Evolutionary conservation across 768 basidiomycete genomes (phyloP), one percentile per base, ranked within the genome.

Genomic region (Rhizopogon salebrosus): DNA sequence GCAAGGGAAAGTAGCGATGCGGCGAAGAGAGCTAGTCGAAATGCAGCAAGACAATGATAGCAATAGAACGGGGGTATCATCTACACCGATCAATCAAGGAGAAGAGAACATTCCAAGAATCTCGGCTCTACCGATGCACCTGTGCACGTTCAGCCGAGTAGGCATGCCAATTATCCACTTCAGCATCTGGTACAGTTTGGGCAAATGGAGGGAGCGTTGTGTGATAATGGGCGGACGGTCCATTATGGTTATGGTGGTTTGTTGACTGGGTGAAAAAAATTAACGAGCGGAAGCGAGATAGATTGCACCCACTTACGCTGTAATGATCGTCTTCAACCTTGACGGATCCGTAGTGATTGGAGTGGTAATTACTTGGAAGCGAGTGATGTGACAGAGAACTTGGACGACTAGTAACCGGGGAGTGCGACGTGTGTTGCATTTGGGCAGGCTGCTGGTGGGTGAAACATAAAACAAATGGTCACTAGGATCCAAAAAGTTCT

Each of bases 261-360:
- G 65, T 66, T 58, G 74, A 59, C 49, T 60, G 34, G 5, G n/a
- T n/a, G 31, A 31, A 34, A 46, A 4, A 0, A 20, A 31, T 46
- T 20, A 34, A 34, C 3, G 11, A 22, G 8, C 14, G 29, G 14
- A 22, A 2, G 18, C 20, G 29, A 34, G 3, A 46, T 46, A 22
- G 24, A 56, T 45, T 48, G 46, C 52, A 54, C 51, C 57, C 4
- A 37, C 62, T 62, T 64, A 82, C 83, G 57, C 68, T 70, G 48
- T 82, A 80, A 60, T 77, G 68, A 34, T 86, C 84, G 48, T 87
- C 85, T 64, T 87, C 85, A 34, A 86, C 78, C 57, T 87, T 87
- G 52, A 87, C 83, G 14, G 75, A 62, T 6, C 66, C 70, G 57
- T 83, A 80, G 55, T 80, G 78, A 48, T 68, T 66, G 3, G 75